A percentile compares a stretch with the other conserved stretches of the same genome.
Conservation (phyloP, 164 flowering plant genomes). For the Liriodendron chinense region DNA sequence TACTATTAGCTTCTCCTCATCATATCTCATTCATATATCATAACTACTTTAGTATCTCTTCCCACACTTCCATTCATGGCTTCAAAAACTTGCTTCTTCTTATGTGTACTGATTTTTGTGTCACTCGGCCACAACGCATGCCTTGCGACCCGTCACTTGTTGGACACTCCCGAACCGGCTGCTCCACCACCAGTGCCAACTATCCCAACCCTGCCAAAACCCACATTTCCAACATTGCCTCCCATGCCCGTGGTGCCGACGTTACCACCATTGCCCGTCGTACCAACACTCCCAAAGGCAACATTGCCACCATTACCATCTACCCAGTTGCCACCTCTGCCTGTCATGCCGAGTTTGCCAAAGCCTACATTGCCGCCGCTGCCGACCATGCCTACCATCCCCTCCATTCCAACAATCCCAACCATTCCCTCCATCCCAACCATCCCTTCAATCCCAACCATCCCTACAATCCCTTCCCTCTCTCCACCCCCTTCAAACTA, state of each 20-base stretch:
- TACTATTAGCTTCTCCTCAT: background rate
- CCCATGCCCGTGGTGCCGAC: background rate
- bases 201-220: background rate
- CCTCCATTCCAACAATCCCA: background rate
- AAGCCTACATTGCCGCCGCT: slow-evolving; percentile 1
- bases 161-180: background rate
- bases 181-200: background rate
- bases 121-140: background rate
- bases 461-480: background rate
- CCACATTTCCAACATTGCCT: background rate
- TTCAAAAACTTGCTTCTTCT: background rate
- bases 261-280: background rate
- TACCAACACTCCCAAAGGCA: background rate
- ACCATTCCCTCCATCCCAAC: background rate
- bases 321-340: background rate
- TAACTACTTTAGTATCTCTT: background rate
- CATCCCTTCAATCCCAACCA: slow-evolving; percentile 1
- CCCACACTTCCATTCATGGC: background rate
- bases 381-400: background rate
- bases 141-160: background rate
- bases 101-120: background rate
- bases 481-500: background rate
- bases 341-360: background rate
- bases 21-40: background rate
- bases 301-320: background rate